Percentiles rank a stretch among this genome's conserved stretches.
These are phyloP conservation scores for Arabidopsis lyrata DNA, from an alignment of 441 rosid genomes.

Conservation along the genomic window DNA sequence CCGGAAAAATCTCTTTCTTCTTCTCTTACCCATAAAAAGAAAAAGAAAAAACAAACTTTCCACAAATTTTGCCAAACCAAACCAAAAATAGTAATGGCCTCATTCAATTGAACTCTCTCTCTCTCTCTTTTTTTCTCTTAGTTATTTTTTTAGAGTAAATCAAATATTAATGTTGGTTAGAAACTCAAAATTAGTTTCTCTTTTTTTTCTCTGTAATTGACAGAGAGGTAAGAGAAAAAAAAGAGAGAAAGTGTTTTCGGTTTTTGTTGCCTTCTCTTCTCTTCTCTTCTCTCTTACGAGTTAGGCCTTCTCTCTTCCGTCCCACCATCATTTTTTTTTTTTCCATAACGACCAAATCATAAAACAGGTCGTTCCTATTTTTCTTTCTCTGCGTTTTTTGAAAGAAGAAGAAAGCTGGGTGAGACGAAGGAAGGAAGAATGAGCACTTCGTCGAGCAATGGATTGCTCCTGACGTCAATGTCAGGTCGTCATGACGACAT, in stretches of 20 bases:
- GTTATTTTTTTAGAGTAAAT: slow-evolving; percentile 15
- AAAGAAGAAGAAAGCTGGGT: slow-evolving; percentile 35
- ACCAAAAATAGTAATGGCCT: slow-evolving; percentile 38
- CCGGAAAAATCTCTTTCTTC: slow-evolving; percentile 42
- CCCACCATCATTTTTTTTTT: slow-evolving; percentile 15
- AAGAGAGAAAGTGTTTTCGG: slow-evolving; percentile 33
- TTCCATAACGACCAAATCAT: slow-evolving; percentile 19
- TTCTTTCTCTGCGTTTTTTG: not conserved
- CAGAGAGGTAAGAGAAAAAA: slow-evolving; percentile 42
- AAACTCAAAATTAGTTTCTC: slow-evolving; percentile 45
- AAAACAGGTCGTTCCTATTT: slow-evolving; percentile 35
- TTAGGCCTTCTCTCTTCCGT: slow-evolving; percentile 44
- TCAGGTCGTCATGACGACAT: slow-evolving; percentile 48
- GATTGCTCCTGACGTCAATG: slow-evolving; percentile 46
- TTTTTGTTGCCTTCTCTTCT: slow-evolving; percentile 39
- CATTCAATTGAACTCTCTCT: slow-evolving; percentile 28
- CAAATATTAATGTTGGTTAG: slow-evolving; percentile 27
- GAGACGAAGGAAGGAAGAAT: slow-evolving; percentile 47
- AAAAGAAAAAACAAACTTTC: slow-evolving; percentile 31
- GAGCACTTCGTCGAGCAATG: slow-evolving; percentile 49
- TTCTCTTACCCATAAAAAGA: slow-evolving; percentile 24
- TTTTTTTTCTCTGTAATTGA: slow-evolving; percentile 37
- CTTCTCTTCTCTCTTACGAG: slow-evolving; percentile 21
- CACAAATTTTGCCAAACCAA: slow-evolving; percentile 27
- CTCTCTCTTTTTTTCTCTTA: not conserved